Base-by-base conservation (phyloP, 495 filamentous ascomycete species). In the Aspergillus heteromorphus region DNA sequence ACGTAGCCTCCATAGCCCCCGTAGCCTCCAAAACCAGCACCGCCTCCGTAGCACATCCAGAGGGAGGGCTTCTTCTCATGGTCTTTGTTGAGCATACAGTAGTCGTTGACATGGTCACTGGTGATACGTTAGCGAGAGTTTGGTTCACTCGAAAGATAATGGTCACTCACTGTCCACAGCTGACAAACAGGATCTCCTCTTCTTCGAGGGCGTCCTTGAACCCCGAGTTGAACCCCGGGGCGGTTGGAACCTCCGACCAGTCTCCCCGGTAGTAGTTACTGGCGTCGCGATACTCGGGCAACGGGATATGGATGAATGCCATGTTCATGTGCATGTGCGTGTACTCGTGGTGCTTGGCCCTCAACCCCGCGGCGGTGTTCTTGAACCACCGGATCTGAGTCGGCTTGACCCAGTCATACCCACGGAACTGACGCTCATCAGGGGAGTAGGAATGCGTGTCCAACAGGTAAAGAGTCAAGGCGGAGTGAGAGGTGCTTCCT, bases 21-120 rank as follows among this genome's bases (percentile, higher is more conserved):
- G 67, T 98, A 98, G 1, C 93, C 93, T 38, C 95, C 93, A 64
- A 97, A 91, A 0, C 93, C 93, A 30, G 78, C 75, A 14, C 85
- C 93, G 41, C 95, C 93, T 4, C 82, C 93, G 71, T 97, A 96
- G 72, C 93, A 98, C 91, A 98, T 96, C 93, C 93, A 98, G n/a
- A 97, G 75, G 14, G 84, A 84, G 1, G 85, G 84, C 51, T 84
- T 83, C 0, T 70, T 55, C 21, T 68, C 64, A 20, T 55, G 40
- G 41, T 73, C 71, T 41, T 75, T 54, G 69, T 77, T 63, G 11
- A 96, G 76, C 60, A 85, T 84, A 71, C 93, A 98, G 67, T 95
- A 97, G 58, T 97, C 93, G 64, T 98, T 98, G 25, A 85, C 93
- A 67, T 98, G 93, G 62, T 98, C 93, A 68, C 85, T 88, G 48